phyloP scores from a whole-genome alignment of 2,329 filamentous ascomycete genomes.

The Didymella sp. region DNA sequence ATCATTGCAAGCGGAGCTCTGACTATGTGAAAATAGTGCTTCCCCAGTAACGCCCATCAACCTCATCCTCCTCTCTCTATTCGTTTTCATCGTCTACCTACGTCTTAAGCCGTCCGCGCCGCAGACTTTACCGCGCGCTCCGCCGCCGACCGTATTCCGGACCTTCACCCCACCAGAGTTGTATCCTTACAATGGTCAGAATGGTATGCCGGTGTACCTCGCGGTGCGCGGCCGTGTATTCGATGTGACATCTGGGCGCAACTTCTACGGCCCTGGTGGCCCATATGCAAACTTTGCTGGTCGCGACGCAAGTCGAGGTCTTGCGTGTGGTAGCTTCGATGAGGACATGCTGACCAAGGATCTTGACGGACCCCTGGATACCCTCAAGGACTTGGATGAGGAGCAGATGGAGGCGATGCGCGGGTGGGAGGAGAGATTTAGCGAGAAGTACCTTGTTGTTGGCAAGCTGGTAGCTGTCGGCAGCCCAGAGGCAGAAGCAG shows the following conservation, averaged over 20 bases:
- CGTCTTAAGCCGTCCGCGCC: constrained; percentile 64
- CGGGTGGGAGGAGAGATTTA: constrained; percentile 93
- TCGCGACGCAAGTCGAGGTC: constrained; percentile 83
- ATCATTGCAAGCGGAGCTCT: constrained; percentile 18
- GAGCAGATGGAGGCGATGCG: constrained; percentile 84
- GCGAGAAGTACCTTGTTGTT: constrained; percentile 94
- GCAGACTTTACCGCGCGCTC: constrained; percentile 60
- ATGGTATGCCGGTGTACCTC: constrained; percentile 79
- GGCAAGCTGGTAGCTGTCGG: constrained; percentile 78
- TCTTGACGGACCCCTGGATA: constrained; percentile 81
- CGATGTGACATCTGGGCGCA: constrained; percentile 83
- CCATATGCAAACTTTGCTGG: constrained; percentile 97
- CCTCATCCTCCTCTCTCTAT: constrained; percentile 65
- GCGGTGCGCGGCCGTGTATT: constrained; percentile 92
- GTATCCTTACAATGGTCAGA: constrained; percentile 81
- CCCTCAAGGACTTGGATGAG: constrained; percentile 70
- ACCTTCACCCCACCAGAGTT: constrained; percentile 84
- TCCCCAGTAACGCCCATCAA: constrained; percentile 67
- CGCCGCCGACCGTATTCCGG: constrained; percentile 81
- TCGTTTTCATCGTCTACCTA: constrained; percentile 64
- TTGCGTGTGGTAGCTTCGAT: constrained; percentile 51
- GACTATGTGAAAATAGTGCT: constrained; percentile 51
- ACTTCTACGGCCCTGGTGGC: constrained; percentile 95
- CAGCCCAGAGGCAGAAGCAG: constrained; percentile 59
- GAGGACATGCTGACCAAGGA: constrained; percentile 69